These are phyloP conservation scores for Golovinomyces cichoracearum DNA, from an alignment of 2,329 filamentous ascomycete species.

Conservation along the genomic window DNA sequence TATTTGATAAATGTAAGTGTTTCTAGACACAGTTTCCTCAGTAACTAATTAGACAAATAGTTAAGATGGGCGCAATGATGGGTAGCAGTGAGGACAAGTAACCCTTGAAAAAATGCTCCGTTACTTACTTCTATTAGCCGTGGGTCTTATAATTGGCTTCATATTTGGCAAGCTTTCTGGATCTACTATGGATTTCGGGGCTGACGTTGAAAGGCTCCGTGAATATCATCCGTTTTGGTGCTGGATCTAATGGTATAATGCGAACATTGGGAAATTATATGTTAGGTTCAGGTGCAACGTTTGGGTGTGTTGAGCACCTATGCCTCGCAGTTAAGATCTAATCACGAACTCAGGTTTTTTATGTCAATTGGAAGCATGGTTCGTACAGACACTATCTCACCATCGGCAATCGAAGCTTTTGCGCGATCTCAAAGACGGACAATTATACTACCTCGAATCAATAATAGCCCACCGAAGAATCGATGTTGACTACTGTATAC, in stretches of 20 bases:
- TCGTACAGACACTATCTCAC: conserved; percentile 54
- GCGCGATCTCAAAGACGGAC: conserved; percentile 46
- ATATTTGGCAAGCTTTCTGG: conserved; percentile 47
- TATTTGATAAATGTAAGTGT: conserved; percentile 41
- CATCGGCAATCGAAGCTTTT: conserved; percentile 50
- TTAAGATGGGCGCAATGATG: conserved; percentile 98
- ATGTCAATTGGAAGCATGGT: conserved; percentile 98
- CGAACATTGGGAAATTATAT: conserved; percentile 91
- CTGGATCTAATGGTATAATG: conserved; percentile 80
- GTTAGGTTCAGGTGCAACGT: conserved; percentile 79
- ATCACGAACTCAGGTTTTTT: conserved; percentile 40
- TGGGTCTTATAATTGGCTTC: conserved; percentile 90
- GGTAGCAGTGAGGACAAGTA: conserved; percentile 53
- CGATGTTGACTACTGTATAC: too few species aligned
- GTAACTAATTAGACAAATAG: conserved; percentile 22
- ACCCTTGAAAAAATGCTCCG: not conserved
- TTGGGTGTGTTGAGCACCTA: conserved; percentile 36
- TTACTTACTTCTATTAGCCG: conserved; percentile 30
- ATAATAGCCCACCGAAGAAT: too few species aligned
- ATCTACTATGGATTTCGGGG: not conserved
- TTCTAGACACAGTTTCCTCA: conserved; percentile 10
- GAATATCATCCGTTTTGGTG: conserved; percentile 85
- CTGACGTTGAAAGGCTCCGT: conserved; percentile 41
- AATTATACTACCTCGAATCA: conserved; percentile 28
- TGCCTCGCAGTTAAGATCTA: not conserved